Conservation (phyloP, 2,329 filamentous ascomycete genomes). For the Sclerotinia trifoliorum region DNA sequence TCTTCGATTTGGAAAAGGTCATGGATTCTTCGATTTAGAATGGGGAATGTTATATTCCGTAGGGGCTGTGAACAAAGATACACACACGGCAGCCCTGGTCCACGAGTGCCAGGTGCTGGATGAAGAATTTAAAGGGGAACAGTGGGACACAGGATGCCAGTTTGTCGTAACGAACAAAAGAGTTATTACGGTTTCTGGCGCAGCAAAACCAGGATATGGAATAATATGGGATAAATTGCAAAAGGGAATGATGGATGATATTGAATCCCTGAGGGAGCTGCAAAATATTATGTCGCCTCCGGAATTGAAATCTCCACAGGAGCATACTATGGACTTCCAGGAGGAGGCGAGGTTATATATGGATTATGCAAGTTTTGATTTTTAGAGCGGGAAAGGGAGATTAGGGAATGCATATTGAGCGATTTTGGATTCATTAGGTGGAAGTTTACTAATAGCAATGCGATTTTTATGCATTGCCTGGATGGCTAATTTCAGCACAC, state of each 20-base stretch:
- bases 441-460: background rate
- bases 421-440: background rate
- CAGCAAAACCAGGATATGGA: conserved; percentile 41
- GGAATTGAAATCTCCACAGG: conserved; percentile 18
- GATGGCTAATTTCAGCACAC: background rate
- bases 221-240: conserved; percentile 44
- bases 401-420: background rate
- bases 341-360: conserved; percentile 20
- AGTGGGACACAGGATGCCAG: conserved; percentile 46
- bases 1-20: conserved; percentile 44
- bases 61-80: conserved; percentile 35
- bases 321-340: conserved; percentile 14
- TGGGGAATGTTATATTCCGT: conserved; percentile 44
- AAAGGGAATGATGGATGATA: conserved; percentile 42
- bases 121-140: conserved; percentile 40
- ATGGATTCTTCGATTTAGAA: conserved; percentile 46
- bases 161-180: conserved; percentile 43
- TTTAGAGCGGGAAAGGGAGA: background rate
- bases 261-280: conserved; percentile 32
- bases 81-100: conserved; percentile 41
- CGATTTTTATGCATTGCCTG: background rate
- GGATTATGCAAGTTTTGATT: conserved; percentile 19
- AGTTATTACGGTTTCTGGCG: conserved; percentile 36
- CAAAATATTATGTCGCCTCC: conserved; percentile 20
- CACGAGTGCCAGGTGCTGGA: conserved; percentile 46